phyloP scores from a whole-genome alignment of 225 moss, liverwort and hornwort genomes.

The Sphagnum tenellum region DNA sequence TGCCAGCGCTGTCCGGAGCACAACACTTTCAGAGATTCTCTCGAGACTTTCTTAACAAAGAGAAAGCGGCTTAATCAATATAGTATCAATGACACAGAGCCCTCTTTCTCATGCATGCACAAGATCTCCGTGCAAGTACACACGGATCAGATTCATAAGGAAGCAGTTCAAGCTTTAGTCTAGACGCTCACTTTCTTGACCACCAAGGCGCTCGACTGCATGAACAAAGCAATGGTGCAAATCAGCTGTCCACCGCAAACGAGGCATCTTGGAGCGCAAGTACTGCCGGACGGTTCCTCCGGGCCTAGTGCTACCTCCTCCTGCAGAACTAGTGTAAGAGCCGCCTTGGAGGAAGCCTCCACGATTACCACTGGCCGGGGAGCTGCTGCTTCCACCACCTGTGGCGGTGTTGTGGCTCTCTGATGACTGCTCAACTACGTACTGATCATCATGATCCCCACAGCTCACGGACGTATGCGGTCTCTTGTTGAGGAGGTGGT shows the following conservation, averaged over 20 bases:
- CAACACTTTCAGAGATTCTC: too few species aligned
- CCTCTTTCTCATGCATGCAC: too few species aligned
- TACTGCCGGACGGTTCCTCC: constrained; percentile 66
- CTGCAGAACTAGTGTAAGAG: not conserved
- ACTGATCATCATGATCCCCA: constrained; percentile 11
- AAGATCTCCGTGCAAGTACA: too few species aligned
- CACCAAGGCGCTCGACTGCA: constrained; percentile 71
- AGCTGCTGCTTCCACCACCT: constrained; percentile 21
- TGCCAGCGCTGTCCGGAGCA: too few species aligned
- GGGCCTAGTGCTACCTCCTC: constrained; percentile 33
- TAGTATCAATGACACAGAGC: too few species aligned
- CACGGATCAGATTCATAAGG: too few species aligned
- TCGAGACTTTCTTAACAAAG: too few species aligned
- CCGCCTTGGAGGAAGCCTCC: too few species aligned
- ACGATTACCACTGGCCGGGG: constrained; percentile 1
- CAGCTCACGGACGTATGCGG: constrained; percentile 42
- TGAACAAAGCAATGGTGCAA: constrained; percentile 67
- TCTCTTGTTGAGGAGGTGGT: constrained; percentile 22
- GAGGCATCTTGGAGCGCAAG: constrained; percentile 76
- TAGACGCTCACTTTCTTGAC: constrained; percentile 67
- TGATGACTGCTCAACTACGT: constrained; percentile 48
- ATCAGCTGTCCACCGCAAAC: constrained; percentile 71
- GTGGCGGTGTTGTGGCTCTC: constrained; percentile 46
- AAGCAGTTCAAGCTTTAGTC: too few species aligned
- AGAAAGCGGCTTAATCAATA: too few species aligned